These are phyloP conservation scores for Fusarium sacchari DNA, from an alignment of 2,329 filamentous ascomycete genomes.

Conservation along the genomic window DNA sequence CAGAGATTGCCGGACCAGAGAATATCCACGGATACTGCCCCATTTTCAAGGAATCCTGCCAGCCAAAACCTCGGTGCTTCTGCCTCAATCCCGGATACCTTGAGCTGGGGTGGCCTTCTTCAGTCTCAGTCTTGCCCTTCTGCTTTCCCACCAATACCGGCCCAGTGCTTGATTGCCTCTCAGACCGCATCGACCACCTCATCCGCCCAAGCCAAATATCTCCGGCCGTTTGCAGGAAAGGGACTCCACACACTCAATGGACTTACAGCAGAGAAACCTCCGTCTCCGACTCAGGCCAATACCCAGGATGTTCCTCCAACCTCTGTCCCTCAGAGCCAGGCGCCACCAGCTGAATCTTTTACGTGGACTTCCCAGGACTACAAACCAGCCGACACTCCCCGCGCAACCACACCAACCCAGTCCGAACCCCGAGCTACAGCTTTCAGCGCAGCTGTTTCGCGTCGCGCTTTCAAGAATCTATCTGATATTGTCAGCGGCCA, in stretches of 20 bases:
- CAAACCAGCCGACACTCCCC: conserved; percentile 29
- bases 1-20: conserved; percentile 41
- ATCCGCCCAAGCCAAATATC: conserved; percentile 61
- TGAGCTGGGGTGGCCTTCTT: conserved; percentile 59
- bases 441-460: conserved; percentile 42
- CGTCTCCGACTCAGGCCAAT: conserved; percentile 48
- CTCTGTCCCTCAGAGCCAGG: conserved; percentile 26
- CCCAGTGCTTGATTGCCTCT: conserved; percentile 62
- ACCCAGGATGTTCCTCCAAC: conserved; percentile 27
- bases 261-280: conserved; percentile 40
- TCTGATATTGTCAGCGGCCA: conserved; percentile 67
- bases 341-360: conserved; percentile 40
- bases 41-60: conserved; percentile 20
- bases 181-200: conserved; percentile 64
- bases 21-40: conserved; percentile 39
- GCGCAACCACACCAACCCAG: conserved; percentile 41
- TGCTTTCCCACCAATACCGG: conserved; percentile 58
- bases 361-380: conserved; percentile 37
- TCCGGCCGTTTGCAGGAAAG: conserved; percentile 65
- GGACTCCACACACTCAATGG: conserved; percentile 64
- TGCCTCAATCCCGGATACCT: conserved; percentile 63
- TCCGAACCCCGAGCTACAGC: conserved; percentile 40
- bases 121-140: conserved; percentile 52
- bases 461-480: conserved; percentile 56
- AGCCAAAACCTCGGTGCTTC: conserved; percentile 40